A percentile compares a stretch with the other conserved stretches of the same genome.
These are phyloP conservation scores for Leucocoprinus leucothites DNA, from an alignment of 768 basidiomycete species.

Conservation along the genomic window DNA sequence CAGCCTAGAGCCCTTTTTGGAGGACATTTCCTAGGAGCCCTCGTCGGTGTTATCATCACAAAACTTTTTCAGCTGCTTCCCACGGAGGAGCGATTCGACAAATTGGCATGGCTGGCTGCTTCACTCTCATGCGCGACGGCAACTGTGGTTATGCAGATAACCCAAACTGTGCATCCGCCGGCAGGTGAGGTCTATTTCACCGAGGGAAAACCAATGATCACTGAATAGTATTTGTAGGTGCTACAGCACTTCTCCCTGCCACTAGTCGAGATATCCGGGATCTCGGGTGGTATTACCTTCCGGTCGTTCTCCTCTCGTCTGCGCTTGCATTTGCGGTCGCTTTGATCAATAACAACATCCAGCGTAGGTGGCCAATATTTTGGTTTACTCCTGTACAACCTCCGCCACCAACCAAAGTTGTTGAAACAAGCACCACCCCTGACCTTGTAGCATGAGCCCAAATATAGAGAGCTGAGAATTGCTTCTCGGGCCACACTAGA, in stretches of 20 bases:
- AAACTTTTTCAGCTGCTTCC: slow-evolving; percentile 48
- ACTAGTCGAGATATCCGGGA: slow-evolving; percentile 36
- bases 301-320: slow-evolving; percentile 47
- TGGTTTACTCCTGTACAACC: slow-evolving; percentile 33
- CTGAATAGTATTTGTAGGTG: slow-evolving; percentile 27
- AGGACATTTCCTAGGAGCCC: slow-evolving; percentile 49
- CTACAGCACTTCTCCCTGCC: slow-evolving; percentile 50
- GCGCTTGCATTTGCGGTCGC: slow-evolving; percentile 41
- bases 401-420: slow-evolving; percentile 1
- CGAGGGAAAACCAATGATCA: not conserved
- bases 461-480: no score
- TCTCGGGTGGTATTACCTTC: slow-evolving; percentile 54
- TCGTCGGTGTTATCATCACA: slow-evolving; percentile 46
- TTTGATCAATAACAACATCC: slow-evolving; percentile 48
- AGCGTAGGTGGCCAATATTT: slow-evolving; percentile 45
- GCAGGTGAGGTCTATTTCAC: slow-evolving; percentile 31
- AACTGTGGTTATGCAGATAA: slow-evolving; percentile 50
- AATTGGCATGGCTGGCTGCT: slow-evolving; percentile 46
- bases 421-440: no score
- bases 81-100: slow-evolving; percentile 36
- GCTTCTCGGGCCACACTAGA: no score
- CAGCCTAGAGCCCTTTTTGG: slow-evolving; percentile 50
- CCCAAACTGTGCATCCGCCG: slow-evolving; percentile 50
- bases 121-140: slow-evolving; percentile 40
- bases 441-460: no score